Percentiles rank a stretch among this genome's conserved stretches.
Conservation (phyloP, 352 stramenopile species). For the Pythium guiyangense region DNA sequence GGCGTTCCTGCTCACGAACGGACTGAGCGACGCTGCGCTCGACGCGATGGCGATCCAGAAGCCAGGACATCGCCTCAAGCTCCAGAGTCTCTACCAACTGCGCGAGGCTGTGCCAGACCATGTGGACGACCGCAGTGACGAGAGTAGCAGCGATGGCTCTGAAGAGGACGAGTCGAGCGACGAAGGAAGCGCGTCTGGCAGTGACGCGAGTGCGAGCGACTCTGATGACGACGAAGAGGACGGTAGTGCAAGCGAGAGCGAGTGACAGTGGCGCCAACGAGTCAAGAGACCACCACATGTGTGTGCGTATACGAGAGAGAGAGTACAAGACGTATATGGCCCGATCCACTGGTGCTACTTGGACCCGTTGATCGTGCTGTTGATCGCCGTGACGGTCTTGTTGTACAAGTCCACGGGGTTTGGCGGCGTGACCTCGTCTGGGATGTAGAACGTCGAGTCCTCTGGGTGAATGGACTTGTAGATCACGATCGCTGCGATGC, state of each 20-base stretch:
- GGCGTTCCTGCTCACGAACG: constrained; percentile 41
- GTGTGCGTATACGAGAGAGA: not conserved
- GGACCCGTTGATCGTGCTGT: constrained; percentile 38
- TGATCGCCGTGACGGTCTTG: constrained; percentile 61
- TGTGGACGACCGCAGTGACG: constrained; percentile 13
- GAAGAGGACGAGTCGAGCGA: not conserved
- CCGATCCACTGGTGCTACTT: not conserved
- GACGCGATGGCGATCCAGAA: constrained; percentile 65
- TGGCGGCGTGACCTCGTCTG: constrained; percentile 78
- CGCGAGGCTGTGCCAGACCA: constrained; percentile 37
- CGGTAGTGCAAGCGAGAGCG: not conserved
- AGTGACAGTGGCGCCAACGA: constrained; percentile 10
- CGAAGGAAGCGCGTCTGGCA: too few species aligned
- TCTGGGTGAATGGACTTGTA: constrained; percentile 80
- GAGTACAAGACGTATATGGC: not conserved
- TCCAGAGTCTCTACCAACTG: constrained; percentile 58
- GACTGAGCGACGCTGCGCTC: constrained; percentile 43
- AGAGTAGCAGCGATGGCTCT: constrained; percentile 20
- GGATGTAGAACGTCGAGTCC: constrained; percentile 79
- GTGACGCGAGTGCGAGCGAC: not conserved
- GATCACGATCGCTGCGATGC: constrained; percentile 77
- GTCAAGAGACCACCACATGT: constrained; percentile 18
- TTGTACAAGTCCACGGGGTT: constrained; percentile 75
- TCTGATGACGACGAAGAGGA: not conserved
- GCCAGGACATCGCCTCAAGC: constrained; percentile 64